phyloP scores from a whole-genome alignment of 2,329 filamentous ascomycete species.

The Aspergillus texensis region DNA sequence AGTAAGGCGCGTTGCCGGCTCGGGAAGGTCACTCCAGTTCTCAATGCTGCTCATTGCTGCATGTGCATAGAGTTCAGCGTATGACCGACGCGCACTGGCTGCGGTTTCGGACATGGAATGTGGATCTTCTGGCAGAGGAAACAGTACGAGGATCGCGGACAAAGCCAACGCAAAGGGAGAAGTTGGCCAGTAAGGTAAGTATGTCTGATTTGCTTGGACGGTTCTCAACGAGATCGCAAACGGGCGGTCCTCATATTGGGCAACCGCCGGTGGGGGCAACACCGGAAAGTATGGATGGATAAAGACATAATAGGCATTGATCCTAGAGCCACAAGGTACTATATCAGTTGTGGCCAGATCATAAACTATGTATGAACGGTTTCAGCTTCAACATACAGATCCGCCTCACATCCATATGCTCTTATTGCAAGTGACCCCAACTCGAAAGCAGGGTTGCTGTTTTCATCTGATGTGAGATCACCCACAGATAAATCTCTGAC shows the following conservation, averaged over 20 bases:
- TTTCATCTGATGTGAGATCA: not conserved
- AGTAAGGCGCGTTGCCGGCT: not conserved
- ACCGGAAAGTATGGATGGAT: conserved; percentile 30
- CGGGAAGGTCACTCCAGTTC: conserved; percentile 14
- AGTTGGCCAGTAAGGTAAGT: conserved; percentile 23
- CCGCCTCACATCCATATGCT: conserved; percentile 21
- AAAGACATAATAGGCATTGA: conserved; percentile 31
- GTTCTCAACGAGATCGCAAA: conserved; percentile 4
- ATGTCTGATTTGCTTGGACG: conserved; percentile 9
- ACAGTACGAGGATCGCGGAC: conserved; percentile 25
- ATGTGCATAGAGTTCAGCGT: conserved; percentile 26
- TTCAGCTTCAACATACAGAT: conserved; percentile 20
- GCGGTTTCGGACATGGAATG: conserved; percentile 11
- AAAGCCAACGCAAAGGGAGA: conserved; percentile 26
- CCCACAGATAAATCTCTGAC: not conserved
- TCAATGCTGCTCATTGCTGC: conserved; percentile 22
- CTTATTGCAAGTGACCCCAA: conserved; percentile 10
- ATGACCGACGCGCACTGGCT: conserved; percentile 20
- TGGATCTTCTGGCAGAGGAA: conserved; percentile 19
- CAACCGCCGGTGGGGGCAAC: conserved; percentile 19
- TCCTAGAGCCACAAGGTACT: conserved; percentile 8
- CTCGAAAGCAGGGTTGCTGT: not conserved
- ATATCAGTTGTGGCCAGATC: not conserved
- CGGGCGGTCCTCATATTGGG: conserved; percentile 17
- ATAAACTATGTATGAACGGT: no score